Base-by-base conservation (phyloP, 108 stramenopile genomes). In the Mayamaea pseudoterrestris region DNA sequence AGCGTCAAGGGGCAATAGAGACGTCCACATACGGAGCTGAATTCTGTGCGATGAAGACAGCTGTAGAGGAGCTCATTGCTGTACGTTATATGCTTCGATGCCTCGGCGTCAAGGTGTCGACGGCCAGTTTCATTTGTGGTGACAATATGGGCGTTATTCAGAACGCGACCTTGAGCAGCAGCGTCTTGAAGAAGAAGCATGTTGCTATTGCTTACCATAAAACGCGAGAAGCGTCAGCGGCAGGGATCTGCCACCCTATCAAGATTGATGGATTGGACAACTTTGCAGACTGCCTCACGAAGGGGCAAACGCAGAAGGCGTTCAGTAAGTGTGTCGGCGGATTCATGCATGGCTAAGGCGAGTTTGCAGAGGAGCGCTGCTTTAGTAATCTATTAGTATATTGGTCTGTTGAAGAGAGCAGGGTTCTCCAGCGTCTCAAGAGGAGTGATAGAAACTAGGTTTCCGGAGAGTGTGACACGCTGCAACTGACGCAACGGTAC, bases 201-300 rank as follows among this genome's bases (percentile, higher is more conserved):
- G 65, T 68, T 41, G 48, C 73, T 12, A 58, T 70, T 27, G 67
- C 56, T 11, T 58, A 68, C 40, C 77, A 78, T 36, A 55, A 46
- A 28, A 68, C 61, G 0, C 31, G 61, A 22, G 71, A 78, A 41
- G 21, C 46, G 1, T 41, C 66, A 0, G 72, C 69, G 0, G 52
- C 40, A 35, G 51, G 46, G 1, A 27, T 50, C 9, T 31, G 29
- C 14, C 24, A 41, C 0, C 36, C 54, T 21, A 31, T 49, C 6
- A 52, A 68, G 30, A 53, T 57, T 3, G 22, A 8, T n/a, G 32
- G 53, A 3, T 23, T 63, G 13, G 28, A 47, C 16, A 77, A 77
- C 41, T 42, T 43, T 11, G 66, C 69, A 23, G 71, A 77, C 37
- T 31, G 72, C 12, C 23, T 65, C 2, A 71, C 75, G 7, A 76